Conservation (phyloP, 208 protist species). For the Spongospora subterranea region DNA sequence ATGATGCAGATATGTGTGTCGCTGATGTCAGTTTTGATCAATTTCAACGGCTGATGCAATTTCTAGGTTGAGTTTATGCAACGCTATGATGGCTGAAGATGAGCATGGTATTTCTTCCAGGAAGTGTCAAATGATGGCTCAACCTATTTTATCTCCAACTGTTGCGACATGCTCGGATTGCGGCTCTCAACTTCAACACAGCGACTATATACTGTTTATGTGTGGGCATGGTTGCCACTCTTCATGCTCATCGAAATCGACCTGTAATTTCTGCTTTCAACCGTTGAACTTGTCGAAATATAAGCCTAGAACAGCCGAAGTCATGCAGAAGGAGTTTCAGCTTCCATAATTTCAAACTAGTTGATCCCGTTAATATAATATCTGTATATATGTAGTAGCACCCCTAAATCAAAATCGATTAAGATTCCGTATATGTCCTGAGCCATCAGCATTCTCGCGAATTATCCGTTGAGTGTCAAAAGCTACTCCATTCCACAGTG, state of each 20-base stretch:
- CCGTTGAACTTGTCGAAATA: background rate
- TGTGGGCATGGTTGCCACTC: background rate
- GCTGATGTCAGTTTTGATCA: too few species aligned
- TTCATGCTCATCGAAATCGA: background rate
- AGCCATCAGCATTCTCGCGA: background rate
- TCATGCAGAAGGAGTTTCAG: too few species aligned
- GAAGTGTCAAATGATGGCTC: constrained; percentile 4
- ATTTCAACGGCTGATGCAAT: too few species aligned
- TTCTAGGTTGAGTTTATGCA: constrained; percentile 15
- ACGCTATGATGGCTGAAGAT: constrained; percentile 28
- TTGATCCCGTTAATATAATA: too few species aligned
- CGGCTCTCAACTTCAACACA: background rate
- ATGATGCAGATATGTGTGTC: constrained; percentile 1
- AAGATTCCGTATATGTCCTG: constrained; percentile 37
- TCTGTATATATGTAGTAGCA: too few species aligned
- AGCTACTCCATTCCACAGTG: background rate
- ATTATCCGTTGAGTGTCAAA: background rate
- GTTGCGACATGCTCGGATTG: background rate
- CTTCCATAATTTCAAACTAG: too few species aligned
- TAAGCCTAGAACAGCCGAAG: too few species aligned
- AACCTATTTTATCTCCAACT: background rate
- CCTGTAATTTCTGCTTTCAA: constrained; percentile 11
- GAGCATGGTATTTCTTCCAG: background rate
- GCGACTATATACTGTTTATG: background rate
- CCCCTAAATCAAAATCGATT: too few species aligned